Evolutionary conservation across 768 basidiomycete species (phyloP).

Genomic region (Leucocoprinus leucothites): DNA sequence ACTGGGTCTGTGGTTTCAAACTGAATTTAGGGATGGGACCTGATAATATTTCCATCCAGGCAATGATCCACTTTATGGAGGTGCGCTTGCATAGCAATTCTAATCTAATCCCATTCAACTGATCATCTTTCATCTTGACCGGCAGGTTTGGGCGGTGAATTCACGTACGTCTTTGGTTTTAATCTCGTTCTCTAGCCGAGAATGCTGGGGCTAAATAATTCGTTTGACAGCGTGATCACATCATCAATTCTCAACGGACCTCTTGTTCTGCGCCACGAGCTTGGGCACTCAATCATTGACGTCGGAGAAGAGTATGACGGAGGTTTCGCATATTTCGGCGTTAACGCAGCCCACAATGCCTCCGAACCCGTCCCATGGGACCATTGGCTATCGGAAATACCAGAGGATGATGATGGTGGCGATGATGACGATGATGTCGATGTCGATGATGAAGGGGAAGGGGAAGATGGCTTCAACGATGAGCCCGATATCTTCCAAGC

Average conservation of each 20-base stretch:
- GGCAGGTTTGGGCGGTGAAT: constrained; percentile 78
- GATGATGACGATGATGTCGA: no score
- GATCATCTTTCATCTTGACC: constrained; percentile 20
- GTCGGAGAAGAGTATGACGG: constrained; percentile 87
- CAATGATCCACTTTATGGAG: constrained; percentile 79
- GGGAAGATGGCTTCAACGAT: no score
- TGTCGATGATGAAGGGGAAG: no score
- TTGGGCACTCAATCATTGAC: constrained; percentile 76
- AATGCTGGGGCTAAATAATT: neutral
- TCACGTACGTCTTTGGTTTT: constrained; percentile 51
- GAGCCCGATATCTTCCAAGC: no score
- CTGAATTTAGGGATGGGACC: neutral
- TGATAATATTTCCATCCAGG: constrained; percentile 32
- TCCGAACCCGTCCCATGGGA: constrained; percentile 54
- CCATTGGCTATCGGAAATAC: constrained; percentile 55
- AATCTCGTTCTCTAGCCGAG: neutral
- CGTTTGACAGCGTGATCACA: constrained; percentile 60
- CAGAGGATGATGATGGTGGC: neutral
- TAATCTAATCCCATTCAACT: neutral
- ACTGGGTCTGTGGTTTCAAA: constrained; percentile 42
- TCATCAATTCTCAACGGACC: constrained; percentile 72
- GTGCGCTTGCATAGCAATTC: constrained; percentile 30
- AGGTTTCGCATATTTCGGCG: constrained; percentile 68
- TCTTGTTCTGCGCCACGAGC: constrained; percentile 73
- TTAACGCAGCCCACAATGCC: constrained; percentile 52